Base-by-base conservation (phyloP, 2,329 filamentous ascomycete genomes). In the Colletotrichum liaoningense region DNA sequence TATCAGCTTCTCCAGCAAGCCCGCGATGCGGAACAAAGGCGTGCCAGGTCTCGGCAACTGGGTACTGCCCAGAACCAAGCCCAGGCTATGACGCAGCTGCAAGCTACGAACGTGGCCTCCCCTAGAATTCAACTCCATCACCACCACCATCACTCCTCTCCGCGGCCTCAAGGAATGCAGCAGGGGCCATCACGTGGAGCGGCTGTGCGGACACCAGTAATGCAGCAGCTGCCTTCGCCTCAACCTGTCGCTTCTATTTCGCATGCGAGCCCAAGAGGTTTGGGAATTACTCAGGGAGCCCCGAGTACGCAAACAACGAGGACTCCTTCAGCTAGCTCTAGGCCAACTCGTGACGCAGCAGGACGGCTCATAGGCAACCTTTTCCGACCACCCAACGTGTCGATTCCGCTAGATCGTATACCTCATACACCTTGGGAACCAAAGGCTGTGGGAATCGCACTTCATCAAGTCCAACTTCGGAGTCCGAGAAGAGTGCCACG, bases 401-500 rank as follows among this genome's bases (percentile, higher is more conserved):
- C 69, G 30, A 78, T 81, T 2, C 38, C 67, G 24, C 38, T 75
- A 7, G 58, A 76, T 16, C 84, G 89, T 6, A 82, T 83, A 75
- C 85, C 88, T 0, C 77, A 81, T 46, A 83, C 80, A 52, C 81
- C 83, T 0, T 81, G 84, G 46, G 85, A 88, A 6, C 79, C 77
- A 58, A 82, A 80, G 60, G 84, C 88, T 2, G 60, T 88, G 14
- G 75, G 82, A 54, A 81, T 81, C 72, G 81, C 86, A 5, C 80
- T 90, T 16, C 87, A 89, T 64, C 83, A 89, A 69, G 81, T 83
- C n/a, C 78, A 82, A 38, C 76, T 85, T 16, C 83, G 86, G 24
- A 90, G 88, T 73, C 89, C 88, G 3, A 82, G 79, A 52, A 83
- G 87, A 62, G 77, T 83, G n/a, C 79, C 83, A 4, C 77, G 76